Conservation (phyloP, 441 rosid genomes). For the Gossypium trilobum region DNA sequence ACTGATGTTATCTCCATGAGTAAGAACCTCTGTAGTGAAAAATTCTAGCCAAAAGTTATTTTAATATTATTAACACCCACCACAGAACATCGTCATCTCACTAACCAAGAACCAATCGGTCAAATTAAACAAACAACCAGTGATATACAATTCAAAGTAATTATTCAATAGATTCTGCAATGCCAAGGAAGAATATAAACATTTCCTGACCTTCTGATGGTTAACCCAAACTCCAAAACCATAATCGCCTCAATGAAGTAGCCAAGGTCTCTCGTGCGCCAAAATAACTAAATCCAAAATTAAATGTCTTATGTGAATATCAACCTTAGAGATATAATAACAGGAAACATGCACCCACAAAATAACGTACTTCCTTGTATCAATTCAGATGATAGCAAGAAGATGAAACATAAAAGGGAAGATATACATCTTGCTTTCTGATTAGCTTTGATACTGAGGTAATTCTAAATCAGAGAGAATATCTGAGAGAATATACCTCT, state of each 20-base stretch:
- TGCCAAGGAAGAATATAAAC: constrained; percentile 9
- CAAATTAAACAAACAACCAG: background rate
- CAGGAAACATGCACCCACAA: background rate
- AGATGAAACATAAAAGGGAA: background rate
- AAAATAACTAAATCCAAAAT: constrained; percentile 52
- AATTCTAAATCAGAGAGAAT: background rate
- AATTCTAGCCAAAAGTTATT: constrained; percentile 5
- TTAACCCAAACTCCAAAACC: constrained; percentile 89
- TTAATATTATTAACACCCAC: background rate
- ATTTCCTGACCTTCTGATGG: constrained; percentile 56
- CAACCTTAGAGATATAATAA: background rate
- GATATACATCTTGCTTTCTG: background rate
- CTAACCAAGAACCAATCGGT: background rate
- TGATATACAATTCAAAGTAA: background rate
- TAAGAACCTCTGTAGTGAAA: background rate
- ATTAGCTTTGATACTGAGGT: background rate
- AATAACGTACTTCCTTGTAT: background rate
- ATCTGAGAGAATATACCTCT: background rate
- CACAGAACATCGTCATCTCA: background rate
- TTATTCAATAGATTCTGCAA: constrained; percentile 6
- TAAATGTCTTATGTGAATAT: constrained; percentile 5
- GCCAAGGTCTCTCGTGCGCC: constrained; percentile 65
- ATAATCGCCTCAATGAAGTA: constrained; percentile 81
- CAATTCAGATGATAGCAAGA: background rate
- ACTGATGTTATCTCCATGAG: constrained; percentile 11